These are phyloP conservation scores for Neobulgaria alba DNA, from an alignment of 2,329 filamentous ascomycete genomes.

Conservation along the genomic window DNA sequence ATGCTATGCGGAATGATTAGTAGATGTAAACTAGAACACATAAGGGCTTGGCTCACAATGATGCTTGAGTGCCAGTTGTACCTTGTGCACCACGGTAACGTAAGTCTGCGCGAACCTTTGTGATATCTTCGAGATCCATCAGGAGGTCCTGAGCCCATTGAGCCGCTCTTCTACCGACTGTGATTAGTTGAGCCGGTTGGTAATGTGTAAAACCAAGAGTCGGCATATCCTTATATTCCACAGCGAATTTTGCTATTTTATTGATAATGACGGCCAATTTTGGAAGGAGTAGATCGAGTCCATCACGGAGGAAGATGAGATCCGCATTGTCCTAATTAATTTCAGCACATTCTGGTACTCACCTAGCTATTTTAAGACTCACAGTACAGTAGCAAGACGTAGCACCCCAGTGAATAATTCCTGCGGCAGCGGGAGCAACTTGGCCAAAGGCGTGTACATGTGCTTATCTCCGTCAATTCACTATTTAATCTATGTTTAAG, in stretches of 20 bases:
- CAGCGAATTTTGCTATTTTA: conserved; percentile 64
- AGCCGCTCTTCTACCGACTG: conserved; percentile 37
- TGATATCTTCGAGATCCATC: conserved; percentile 67
- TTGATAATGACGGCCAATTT: conserved; percentile 73
- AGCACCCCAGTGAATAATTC: conserved; percentile 69
- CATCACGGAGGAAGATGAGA: conserved; percentile 64
- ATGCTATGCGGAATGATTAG: no score
- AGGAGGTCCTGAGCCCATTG: conserved; percentile 71
- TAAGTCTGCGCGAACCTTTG: conserved; percentile 56
- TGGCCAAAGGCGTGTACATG: conserved; percentile 67
- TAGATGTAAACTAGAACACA: no score
- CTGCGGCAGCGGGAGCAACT: conserved; percentile 66
- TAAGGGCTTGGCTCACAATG: no score
- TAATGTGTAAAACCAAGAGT: conserved; percentile 44
- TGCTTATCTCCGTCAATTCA: conserved; percentile 3
- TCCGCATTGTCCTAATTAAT: conserved; percentile 62
- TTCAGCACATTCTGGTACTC: neutral
- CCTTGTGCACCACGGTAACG: conserved; percentile 64
- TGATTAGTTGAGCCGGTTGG: conserved; percentile 26
- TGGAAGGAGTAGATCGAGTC: conserved; percentile 63
- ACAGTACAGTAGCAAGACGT: conserved; percentile 19
- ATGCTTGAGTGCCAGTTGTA: conserved; percentile 63
- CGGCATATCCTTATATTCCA: conserved; percentile 63
- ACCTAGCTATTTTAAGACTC: neutral
- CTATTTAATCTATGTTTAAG: neutral